Base-by-base conservation (phyloP, 2,329 filamentous ascomycete species). In the Cordyceps fumosorosea region DNA sequence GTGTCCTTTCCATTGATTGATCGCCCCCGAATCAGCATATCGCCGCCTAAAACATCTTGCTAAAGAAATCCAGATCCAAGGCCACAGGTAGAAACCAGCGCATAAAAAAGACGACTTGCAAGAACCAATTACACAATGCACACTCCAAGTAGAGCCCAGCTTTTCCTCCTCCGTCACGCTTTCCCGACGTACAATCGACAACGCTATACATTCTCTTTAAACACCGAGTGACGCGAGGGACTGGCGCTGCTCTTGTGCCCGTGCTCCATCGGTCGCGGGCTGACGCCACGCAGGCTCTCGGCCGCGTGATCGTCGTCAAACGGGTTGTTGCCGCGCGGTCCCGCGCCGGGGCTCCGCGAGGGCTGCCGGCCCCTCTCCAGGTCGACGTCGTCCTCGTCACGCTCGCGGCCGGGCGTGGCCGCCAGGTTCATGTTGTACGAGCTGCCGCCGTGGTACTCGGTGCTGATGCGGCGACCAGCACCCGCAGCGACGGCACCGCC, bases 181-280 rank as follows among this genome's bases (percentile, higher is more conserved):
- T 45, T 45, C n/a, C n/a, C 44, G 5, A 45, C 18, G 8, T 10
- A 1, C 18, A 22, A 22, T 14, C 10, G 14, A 42, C 18, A 42
- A 42, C 14, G 44, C 20, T 73, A 89, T 70, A 91, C 81, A 65
- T 89, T 82, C 76, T 91, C 89, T 63, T 81, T 79, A 69, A 91
- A 91, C 66, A 89, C 81, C 64, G 87, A 90, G 71, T 77, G 10
- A 73, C 74, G 62, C 75, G 74, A 16, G 70, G 75, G 57, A 72
- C 75, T 22, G 26, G 3, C 6, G 70, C 68, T 48, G 34, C 65
- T 64, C 66, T 67, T 68, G 12, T 66, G 67, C 44, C 75, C 72
- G 34, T 80, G 81, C 56, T 85, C 79, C 67, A 89, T 84, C n/a
- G 90, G 90, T 66, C 90, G 75, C 3, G 91, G 90, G 73, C 89